phyloP scores from a whole-genome alignment of 306 rosid species.

The Prunus mira region DNA sequence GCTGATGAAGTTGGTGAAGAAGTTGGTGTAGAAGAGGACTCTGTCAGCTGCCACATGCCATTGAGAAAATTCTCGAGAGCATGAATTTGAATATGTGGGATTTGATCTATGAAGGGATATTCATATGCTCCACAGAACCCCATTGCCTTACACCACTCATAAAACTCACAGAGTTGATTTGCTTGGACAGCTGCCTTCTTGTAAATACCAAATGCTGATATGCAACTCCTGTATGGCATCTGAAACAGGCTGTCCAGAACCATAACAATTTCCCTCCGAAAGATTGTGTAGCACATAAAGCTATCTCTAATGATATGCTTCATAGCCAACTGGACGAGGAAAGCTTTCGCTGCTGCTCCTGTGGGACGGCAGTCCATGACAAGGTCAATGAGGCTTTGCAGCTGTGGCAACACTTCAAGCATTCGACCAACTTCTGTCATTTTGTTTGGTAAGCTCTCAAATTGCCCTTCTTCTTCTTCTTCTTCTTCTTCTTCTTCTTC shows the following conservation, averaged over 20 bases:
- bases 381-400: slow-evolving; percentile 59
- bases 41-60: slow-evolving; percentile 72
- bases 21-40: slow-evolving; percentile 30
- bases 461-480: not conserved
- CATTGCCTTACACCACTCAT: slow-evolving; percentile 50
- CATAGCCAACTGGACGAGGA: slow-evolving; percentile 49
- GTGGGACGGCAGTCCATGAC: slow-evolving; percentile 63
- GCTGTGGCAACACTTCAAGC: slow-evolving; percentile 60
- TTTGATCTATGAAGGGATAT: slow-evolving; percentile 53
- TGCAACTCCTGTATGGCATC: slow-evolving; percentile 50
- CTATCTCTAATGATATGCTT: slow-evolving; percentile 56
- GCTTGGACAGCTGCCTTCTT: slow-evolving; percentile 64
- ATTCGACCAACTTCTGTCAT: slow-evolving; percentile 43
- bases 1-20: slow-evolving; percentile 23
- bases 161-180: slow-evolving; percentile 49
- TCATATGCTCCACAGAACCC: slow-evolving; percentile 56
- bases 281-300: slow-evolving; percentile 41
- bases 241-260: slow-evolving; percentile 62
- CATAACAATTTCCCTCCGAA: slow-evolving; percentile 35
- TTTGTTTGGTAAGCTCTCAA: slow-evolving; percentile 29
- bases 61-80: slow-evolving; percentile 49
- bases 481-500: not conserved
- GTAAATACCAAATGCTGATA: slow-evolving; percentile 51
- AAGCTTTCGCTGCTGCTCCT: slow-evolving; percentile 34
- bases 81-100: slow-evolving; percentile 50